These are phyloP conservation scores for Phoma sp. DNA, from an alignment of 2,329 filamentous ascomycete species.

Conservation along the genomic window DNA sequence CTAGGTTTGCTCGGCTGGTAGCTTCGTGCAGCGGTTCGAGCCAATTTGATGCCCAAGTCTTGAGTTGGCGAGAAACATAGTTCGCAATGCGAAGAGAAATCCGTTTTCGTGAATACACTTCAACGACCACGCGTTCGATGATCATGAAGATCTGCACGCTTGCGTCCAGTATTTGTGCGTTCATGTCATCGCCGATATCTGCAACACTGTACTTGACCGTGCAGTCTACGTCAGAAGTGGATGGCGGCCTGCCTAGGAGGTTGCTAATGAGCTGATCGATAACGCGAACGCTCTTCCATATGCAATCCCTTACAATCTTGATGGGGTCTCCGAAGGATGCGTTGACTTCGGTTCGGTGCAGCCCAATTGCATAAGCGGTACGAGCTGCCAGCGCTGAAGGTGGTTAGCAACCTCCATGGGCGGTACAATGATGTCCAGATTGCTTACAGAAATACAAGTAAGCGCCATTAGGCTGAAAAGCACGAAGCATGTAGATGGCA, in stretches of 20 bases:
- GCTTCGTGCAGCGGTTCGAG: conserved; percentile 39
- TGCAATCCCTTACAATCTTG: conserved; percentile 54
- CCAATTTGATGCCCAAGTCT: conserved; percentile 51
- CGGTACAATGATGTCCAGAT: background rate
- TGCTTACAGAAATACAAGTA: conserved; percentile 58
- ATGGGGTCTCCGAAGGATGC: conserved; percentile 56
- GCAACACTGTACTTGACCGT: conserved; percentile 50
- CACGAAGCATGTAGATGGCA: conserved; percentile 61
- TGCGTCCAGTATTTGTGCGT: conserved; percentile 39
- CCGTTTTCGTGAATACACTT: conserved; percentile 54
- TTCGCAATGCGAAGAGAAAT: conserved; percentile 52
- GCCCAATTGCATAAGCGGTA: conserved; percentile 60
- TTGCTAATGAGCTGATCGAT: conserved; percentile 62
- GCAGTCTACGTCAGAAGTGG: conserved; percentile 61
- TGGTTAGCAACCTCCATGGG: background rate
- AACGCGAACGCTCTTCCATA: conserved; percentile 62
- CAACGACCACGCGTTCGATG: conserved; percentile 57
- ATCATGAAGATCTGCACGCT: conserved; percentile 57
- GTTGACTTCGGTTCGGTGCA: conserved; percentile 61
- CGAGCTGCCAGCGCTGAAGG: conserved; percentile 54
- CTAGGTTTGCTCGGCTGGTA: conserved; percentile 33
- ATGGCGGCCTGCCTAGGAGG: conserved; percentile 60
- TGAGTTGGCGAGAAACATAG: conserved; percentile 52
- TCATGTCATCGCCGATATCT: conserved; percentile 24
- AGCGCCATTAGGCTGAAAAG: conserved; percentile 61